Evolutionary conservation across 495 filamentous ascomycete genomes (phyloP).

Genomic region (Aspergillus nanangensis): DNA sequence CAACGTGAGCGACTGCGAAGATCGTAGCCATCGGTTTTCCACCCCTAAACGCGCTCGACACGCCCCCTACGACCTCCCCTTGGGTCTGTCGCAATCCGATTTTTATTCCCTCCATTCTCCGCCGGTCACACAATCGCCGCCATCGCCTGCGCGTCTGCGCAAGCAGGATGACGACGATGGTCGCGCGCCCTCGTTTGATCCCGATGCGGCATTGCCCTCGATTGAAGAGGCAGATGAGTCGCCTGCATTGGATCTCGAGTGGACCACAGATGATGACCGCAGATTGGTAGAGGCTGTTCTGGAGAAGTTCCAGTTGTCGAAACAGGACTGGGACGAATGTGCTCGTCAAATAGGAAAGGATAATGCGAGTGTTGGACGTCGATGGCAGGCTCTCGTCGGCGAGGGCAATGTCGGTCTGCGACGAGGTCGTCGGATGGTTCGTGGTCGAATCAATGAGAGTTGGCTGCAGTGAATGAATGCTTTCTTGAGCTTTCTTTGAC

Average conservation of each 20-base stretch:
- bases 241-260: slow-evolving; percentile 35
- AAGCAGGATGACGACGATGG: slow-evolving; percentile 9
- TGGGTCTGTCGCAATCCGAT: slow-evolving; percentile 60
- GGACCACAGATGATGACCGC: slow-evolving; percentile 66
- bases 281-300: slow-evolving; percentile 69
- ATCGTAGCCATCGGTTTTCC: slow-evolving; percentile 35
- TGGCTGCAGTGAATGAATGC: slow-evolving; percentile 12
- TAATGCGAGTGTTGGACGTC: slow-evolving; percentile 57
- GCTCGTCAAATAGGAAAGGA: slow-evolving; percentile 61
- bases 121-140: slow-evolving; percentile 34
- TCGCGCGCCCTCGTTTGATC: slow-evolving; percentile 15
- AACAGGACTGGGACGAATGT: slow-evolving; percentile 76
- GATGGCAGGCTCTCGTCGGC: slow-evolving; percentile 64
- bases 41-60: slow-evolving; percentile 67
- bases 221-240: slow-evolving; percentile 31
- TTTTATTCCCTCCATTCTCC: slow-evolving; percentile 55
- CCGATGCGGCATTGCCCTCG: slow-evolving; percentile 37
- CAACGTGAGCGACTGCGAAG: slow-evolving; percentile 28
- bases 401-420: slow-evolving; percentile 53
- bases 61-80: slow-evolving; percentile 61
- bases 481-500: slow-evolving; percentile 2
- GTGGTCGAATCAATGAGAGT: slow-evolving; percentile 46
- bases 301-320: slow-evolving; percentile 67
- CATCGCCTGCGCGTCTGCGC: slow-evolving; percentile 24
- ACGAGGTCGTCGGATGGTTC: slow-evolving; percentile 44